Conservation (phyloP, 108 stramenopile species). For the Skeletonema menzelii region DNA sequence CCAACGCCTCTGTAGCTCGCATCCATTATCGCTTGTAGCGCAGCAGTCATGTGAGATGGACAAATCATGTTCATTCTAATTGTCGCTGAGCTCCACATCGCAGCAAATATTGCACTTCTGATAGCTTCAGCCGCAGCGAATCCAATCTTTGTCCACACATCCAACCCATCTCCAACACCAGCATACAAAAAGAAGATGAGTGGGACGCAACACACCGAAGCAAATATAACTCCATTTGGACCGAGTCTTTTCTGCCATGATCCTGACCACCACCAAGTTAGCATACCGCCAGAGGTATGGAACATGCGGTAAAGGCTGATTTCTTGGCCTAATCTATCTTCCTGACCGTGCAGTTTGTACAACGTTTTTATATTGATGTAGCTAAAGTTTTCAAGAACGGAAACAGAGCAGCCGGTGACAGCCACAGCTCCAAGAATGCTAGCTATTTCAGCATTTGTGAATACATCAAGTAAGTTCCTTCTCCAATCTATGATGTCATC, state of each 20-base stretch:
- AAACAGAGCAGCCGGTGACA: slow-evolving; percentile 24
- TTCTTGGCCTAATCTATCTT: slow-evolving; percentile 18
- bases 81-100: slow-evolving; percentile 41
- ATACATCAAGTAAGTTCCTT: slow-evolving; percentile 13
- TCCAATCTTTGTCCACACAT: slow-evolving; percentile 25
- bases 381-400: slow-evolving; percentile 39
- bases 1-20: slow-evolving; percentile 35
- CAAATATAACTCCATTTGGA: slow-evolving; percentile 27
- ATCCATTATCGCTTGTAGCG: slow-evolving; percentile 44
- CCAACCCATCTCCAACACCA: slow-evolving; percentile 20
- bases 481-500: slow-evolving; percentile 7
- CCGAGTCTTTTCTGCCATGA: slow-evolving; percentile 17
- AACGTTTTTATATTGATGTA: slow-evolving; percentile 39
- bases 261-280: slow-evolving; percentile 37
- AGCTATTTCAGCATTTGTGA: slow-evolving; percentile 20
- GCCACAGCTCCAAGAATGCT: slow-evolving; percentile 27
- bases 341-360: slow-evolving; percentile 15
- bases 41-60: slow-evolving; percentile 28
- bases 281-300: slow-evolving; percentile 21
- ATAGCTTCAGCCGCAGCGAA: slow-evolving; percentile 29
- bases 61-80: slow-evolving; percentile 25
- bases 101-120: slow-evolving; percentile 39
- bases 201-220: slow-evolving; percentile 22
- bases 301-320: slow-evolving; percentile 29
- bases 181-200: slow-evolving; percentile 34